Evolutionary conservation across 371 early-diverging fungal genomes (phyloP).

Genomic region (Lichtheimia hyalospora): DNA sequence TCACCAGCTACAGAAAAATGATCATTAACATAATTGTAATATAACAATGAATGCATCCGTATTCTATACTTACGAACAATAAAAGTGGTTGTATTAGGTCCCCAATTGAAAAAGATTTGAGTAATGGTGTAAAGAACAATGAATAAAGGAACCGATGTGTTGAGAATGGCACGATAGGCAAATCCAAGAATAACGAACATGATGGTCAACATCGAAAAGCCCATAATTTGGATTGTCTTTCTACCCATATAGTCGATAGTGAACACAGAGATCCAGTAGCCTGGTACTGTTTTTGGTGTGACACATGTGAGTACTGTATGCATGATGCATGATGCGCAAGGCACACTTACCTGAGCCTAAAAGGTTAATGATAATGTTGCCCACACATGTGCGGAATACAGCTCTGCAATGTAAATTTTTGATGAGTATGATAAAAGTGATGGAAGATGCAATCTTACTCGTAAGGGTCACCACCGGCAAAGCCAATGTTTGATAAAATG

Average conservation of each 20-base stretch:
- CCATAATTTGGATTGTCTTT: conserved; percentile 79
- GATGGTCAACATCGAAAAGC: conserved; percentile 54
- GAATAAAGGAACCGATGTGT: conserved; percentile 59
- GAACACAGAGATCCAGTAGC: conserved; percentile 83
- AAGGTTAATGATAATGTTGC: conserved; percentile 76
- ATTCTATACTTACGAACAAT: background rate
- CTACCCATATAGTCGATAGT: conserved; percentile 84
- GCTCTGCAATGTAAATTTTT: conserved; percentile 26
- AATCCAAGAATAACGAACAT: conserved; percentile 49
- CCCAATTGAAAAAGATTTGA: conserved; percentile 90
- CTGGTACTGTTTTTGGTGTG: conserved; percentile 58
- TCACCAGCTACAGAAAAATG: conserved; percentile 74
- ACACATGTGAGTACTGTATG: background rate
- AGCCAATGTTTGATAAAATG: conserved; percentile 68
- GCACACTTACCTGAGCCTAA: conserved; percentile 59
- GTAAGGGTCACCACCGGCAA: conserved; percentile 54
- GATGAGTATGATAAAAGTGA: background rate
- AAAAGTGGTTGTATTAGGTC: conserved; percentile 84
- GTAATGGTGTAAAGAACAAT: conserved; percentile 74
- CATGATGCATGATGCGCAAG: background rate
- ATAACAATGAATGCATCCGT: conserved; percentile 15
- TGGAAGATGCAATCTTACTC: conserved; percentile 7
- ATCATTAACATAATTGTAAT: too few species aligned
- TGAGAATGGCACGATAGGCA: conserved; percentile 47
- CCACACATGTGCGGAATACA: conserved; percentile 62